Percentiles rank a stretch among this genome's conserved stretches.
Conservation (phyloP, 306 rosid species). For the Chamaecrista fasciculata region DNA sequence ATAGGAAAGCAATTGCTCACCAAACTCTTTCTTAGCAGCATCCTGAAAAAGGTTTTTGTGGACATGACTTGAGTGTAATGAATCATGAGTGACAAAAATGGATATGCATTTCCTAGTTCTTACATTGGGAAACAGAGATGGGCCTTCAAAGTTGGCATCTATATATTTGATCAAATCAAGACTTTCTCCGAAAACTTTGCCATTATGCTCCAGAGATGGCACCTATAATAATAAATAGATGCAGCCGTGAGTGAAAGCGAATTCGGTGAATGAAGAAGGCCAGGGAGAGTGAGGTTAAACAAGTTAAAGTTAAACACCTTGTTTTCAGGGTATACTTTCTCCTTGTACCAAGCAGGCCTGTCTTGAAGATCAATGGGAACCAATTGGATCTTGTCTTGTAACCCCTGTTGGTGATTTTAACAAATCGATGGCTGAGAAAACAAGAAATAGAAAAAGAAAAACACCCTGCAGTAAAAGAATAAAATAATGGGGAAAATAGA, state of each 20-base stretch:
- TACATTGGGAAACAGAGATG: slow-evolving; percentile 62
- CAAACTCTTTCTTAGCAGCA: slow-evolving; percentile 55
- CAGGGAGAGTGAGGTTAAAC: neutral
- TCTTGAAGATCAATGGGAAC: slow-evolving; percentile 57
- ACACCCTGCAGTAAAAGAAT: neutral
- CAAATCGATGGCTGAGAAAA: neutral
- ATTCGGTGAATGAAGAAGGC: neutral
- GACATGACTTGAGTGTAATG: neutral
- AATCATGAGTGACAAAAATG: neutral
- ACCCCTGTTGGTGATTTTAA: slow-evolving; percentile 52
- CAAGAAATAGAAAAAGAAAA: neutral
- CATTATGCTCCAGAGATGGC: slow-evolving; percentile 88
- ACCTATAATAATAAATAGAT: slow-evolving; percentile 41
- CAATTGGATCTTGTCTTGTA: slow-evolving; percentile 64
- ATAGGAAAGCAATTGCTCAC: slow-evolving; percentile 58
- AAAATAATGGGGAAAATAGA: neutral
- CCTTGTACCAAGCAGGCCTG: slow-evolving; percentile 93
- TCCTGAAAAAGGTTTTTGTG: slow-evolving; percentile 40
- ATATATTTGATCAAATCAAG: slow-evolving; percentile 80
- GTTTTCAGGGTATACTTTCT: slow-evolving; percentile 71
- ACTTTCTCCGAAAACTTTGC: slow-evolving; percentile 79
- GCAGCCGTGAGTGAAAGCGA: neutral
- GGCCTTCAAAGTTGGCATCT: slow-evolving; percentile 51
- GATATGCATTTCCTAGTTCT: slow-evolving; percentile 36
- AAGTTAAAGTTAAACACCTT: slow-evolving; percentile 42